Evolutionary conservation across 2,329 filamentous ascomycete species (phyloP), one percentile per base, ranked within the genome.

Genomic region (Verticillium zaregamsianum): DNA sequence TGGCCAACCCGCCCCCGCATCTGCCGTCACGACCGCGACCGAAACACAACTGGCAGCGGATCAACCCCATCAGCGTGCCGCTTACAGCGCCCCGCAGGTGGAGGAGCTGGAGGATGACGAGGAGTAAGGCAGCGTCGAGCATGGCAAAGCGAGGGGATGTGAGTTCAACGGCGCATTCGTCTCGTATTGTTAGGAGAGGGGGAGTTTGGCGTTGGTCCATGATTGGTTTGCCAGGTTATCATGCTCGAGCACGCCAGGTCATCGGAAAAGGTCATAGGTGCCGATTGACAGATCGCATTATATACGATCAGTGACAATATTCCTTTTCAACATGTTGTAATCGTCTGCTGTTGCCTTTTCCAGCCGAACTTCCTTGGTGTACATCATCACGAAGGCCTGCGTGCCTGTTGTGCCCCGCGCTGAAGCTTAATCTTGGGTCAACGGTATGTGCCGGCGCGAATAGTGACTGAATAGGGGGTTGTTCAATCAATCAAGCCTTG

Each of bases 1-100:
- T 31, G 85, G 85, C 40, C 79, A 85, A 61, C 75, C 80, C 35
- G 74, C 77, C 28, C 82, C 84, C 2, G 79, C 83, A 17, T 77
- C 76, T 11, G 85, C 85, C 9, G 84, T 79, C 7, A 86, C 84
- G 0, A 86, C 84, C 14, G 83, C 81, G 12, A 86, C 84, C 3
- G 78, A 79, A 55, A 86, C 84, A 0, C 81, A 84, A 65, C 72
- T 86, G 59, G 76, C 79, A 49, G 81, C 81, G 5, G 76, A 72
- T 14, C 71, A 68, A 17, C 69, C 75, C 20, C 74, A 79, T 62
- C 76, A 79, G 66, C 76, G 77, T 56, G 67, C 68, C 35, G 68
- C 66, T 1, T 86, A 86, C 60, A 74, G 76, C 33, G 79, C 83
- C 31, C 85, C 84, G 25, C 79, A 73, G 59, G 83, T 86, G 17